A percentile compares a stretch with the other conserved stretches of the same genome.
Evolutionary conservation across 139 green algal species (phyloP).

Genomic region (Micromonas pusilla): DNA sequence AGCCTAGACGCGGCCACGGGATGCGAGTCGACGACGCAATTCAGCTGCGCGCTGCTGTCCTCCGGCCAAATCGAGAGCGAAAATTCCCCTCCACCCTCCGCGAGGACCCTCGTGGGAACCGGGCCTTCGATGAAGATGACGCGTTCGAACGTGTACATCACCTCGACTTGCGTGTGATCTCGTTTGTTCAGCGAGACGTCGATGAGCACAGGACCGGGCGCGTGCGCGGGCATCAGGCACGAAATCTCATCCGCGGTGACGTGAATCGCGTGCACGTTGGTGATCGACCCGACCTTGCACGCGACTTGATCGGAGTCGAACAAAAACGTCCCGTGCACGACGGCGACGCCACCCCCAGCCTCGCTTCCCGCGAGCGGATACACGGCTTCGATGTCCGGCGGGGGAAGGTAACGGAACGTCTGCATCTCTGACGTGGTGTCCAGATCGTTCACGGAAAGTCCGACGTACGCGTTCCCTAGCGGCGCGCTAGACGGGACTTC

Average conservation of each 20-base stretch:
- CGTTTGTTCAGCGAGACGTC: conserved; percentile 1
- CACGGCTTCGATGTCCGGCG: neutral
- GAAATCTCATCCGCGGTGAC: neutral
- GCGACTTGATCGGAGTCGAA: neutral
- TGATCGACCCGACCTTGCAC: neutral
- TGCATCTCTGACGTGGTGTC: neutral
- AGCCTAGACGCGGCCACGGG: neutral
- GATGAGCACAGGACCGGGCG: neutral
- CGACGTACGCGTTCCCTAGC: neutral
- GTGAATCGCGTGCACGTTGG: neutral
- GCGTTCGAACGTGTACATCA: neutral
- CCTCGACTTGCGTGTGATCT: neutral
- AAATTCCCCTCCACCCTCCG: neutral
- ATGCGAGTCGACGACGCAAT: neutral
- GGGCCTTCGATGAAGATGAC: neutral
- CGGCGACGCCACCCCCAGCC: neutral
- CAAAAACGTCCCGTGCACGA: neutral
- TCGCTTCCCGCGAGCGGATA: neutral
- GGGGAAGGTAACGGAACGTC: neutral
- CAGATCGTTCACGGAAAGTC: neutral
- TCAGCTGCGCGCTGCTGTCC: neutral
- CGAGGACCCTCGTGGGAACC: neutral
- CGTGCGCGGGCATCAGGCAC: conserved; percentile 6
- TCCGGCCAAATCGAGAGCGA: neutral
- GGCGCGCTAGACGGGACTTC: neutral